A percentile compares a stretch with the other conserved stretches of the same genome.
Conservation (phyloP, 768 basidiomycete species). For the Suillus spraguei region DNA sequence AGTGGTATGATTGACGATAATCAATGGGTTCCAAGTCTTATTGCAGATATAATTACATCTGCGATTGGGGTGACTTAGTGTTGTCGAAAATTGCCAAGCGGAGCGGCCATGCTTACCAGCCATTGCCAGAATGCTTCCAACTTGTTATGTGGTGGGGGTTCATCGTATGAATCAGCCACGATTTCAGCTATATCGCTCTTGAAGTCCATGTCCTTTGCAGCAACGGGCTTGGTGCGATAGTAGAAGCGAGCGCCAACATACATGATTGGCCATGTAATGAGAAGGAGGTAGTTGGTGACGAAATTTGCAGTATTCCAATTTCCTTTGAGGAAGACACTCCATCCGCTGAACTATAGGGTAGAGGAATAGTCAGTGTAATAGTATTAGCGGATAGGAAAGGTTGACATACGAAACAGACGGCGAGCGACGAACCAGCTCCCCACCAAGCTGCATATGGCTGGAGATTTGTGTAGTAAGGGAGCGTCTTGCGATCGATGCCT, state of each 20-base stretch:
- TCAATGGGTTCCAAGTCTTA: neutral
- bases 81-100: neutral
- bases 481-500: constrained; percentile 65
- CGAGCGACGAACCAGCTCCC: constrained; percentile 31
- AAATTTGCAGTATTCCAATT: constrained; percentile 64
- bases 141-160: constrained; percentile 68
- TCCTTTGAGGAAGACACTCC: constrained; percentile 52
- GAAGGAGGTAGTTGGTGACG: constrained; percentile 80
- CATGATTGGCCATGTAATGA: constrained; percentile 70
- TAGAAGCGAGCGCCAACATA: constrained; percentile 62
- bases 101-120: constrained; percentile 55
- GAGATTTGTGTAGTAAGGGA: constrained; percentile 70
- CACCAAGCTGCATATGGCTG: constrained; percentile 81
- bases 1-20: neutral
- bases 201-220: constrained; percentile 82
- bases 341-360: constrained; percentile 48
- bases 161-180: constrained; percentile 70
- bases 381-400: neutral
- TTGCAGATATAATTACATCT: constrained; percentile 11
- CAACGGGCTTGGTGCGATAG: constrained; percentile 26
- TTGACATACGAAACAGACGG: constrained; percentile 64
- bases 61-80: neutral
- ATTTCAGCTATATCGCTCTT: constrained; percentile 67
- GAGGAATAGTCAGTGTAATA: constrained; percentile 40
- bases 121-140: constrained; percentile 75